Percentiles rank a stretch among this genome's conserved stretches.
phyloP scores from a whole-genome alignment of 306 rosid genomes.

The Lathyrus sativus region DNA sequence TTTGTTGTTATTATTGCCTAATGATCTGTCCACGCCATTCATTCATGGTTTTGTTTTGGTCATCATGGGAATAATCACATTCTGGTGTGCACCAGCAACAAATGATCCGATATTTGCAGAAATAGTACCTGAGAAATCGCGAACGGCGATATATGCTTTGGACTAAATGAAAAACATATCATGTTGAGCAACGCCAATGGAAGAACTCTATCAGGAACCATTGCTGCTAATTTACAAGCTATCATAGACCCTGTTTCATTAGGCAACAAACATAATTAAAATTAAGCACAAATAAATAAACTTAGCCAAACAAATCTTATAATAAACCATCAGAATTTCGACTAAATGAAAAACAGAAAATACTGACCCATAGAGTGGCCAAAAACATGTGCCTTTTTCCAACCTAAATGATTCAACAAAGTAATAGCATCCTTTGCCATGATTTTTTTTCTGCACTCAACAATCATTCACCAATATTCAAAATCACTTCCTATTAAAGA shows the following conservation, averaged over 20 bases:
- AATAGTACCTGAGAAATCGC: conserved; percentile 80
- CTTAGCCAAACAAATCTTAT: not conserved
- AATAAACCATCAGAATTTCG: not conserved
- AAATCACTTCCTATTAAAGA: not conserved
- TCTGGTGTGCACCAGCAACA: conserved; percentile 76
- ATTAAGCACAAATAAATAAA: conserved; percentile 5
- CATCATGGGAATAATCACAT: conserved; percentile 61
- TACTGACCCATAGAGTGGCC: too few species aligned
- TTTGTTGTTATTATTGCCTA: conserved; percentile 65
- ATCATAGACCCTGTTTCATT: conserved; percentile 80
- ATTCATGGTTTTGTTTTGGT: conserved; percentile 62
- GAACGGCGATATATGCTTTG: conserved; percentile 76
- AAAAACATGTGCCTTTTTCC: too few species aligned
- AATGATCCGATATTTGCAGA: conserved; percentile 98
- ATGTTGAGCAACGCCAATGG: conserved; percentile 89
- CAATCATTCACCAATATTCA: conserved; percentile 3
- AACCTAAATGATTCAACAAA: too few species aligned
- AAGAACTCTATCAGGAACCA: conserved; percentile 75
- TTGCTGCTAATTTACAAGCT: conserved; percentile 86
- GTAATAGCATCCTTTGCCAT: conserved; percentile 94
- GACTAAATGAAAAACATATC: too few species aligned
- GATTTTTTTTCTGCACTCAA: conserved; percentile 72
- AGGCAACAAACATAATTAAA: conserved; percentile 10
- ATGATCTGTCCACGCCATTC: conserved; percentile 63
- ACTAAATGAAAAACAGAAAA: conserved; percentile 26